Conservation (phyloP, 768 basidiomycete species). For the Nidularia pulvinata region DNA sequence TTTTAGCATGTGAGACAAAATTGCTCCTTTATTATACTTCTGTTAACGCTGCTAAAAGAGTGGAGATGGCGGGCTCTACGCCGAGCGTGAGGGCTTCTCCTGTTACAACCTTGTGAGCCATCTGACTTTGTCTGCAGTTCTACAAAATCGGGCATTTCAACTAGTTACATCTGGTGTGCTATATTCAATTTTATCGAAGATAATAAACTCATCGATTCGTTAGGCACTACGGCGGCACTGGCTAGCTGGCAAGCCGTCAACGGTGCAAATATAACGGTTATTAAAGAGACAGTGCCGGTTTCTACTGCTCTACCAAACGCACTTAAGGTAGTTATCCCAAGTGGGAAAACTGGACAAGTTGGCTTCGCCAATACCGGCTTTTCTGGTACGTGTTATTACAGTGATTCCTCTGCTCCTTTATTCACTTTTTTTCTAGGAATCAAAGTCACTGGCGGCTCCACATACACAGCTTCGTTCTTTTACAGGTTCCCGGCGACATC, state of each 20-base stretch:
- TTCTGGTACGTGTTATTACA: conserved; percentile 31
- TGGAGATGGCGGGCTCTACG: conserved; percentile 27
- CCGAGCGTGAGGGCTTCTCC: conserved; percentile 14
- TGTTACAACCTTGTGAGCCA: background rate
- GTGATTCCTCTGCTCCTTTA: conserved; percentile 3
- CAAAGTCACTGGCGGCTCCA: conserved; percentile 47
- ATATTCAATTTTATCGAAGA: too few species aligned
- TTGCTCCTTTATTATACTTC: background rate
- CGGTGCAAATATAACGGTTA: conserved; percentile 26
- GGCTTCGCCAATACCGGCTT: conserved; percentile 64
- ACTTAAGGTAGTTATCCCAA: conserved; percentile 46
- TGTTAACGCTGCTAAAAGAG: conserved; percentile 12
- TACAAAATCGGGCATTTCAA: conserved; percentile 15
- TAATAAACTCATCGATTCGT: too few species aligned
- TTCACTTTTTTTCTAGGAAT: conserved; percentile 36
- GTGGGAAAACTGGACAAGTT: conserved; percentile 30
- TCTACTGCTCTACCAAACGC: conserved; percentile 65
- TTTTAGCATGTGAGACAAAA: conserved; percentile 15
- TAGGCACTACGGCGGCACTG: conserved; percentile 7
- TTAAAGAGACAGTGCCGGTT: conserved; percentile 49
- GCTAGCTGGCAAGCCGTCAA: conserved; percentile 10
- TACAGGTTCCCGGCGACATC: conserved; percentile 50
- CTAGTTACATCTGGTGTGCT: conserved; percentile 6
- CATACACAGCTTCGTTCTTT: conserved; percentile 61
- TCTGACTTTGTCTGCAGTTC: conserved; percentile 4